Evolutionary conservation across 345 rosid genomes (phyloP).

Genomic region (Brassica nigra): DNA sequence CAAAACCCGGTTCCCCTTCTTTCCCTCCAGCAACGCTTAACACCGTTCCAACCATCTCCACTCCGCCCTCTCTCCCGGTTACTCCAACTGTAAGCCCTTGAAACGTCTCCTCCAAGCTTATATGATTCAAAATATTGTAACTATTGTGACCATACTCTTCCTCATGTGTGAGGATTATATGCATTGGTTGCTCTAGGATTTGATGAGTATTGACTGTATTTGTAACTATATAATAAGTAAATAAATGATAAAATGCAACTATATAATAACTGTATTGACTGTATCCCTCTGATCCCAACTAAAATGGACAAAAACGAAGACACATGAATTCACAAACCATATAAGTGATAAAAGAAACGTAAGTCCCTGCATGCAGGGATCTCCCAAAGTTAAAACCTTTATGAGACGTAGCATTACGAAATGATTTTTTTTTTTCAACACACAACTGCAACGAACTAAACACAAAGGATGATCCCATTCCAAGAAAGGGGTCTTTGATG

Average conservation of each 20-base stretch:
- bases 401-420: not conserved
- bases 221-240: not conserved
- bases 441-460: slow-evolving; percentile 23
- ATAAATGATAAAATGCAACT: not conserved
- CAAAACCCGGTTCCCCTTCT: not conserved
- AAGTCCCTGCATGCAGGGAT: not conserved
- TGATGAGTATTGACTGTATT: not conserved
- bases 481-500: not conserved
- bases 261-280: not conserved
- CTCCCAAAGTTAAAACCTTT: slow-evolving; percentile 4
- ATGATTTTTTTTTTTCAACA: slow-evolving; percentile 2
- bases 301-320: not conserved
- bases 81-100: not conserved
- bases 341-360: slow-evolving; percentile 4
- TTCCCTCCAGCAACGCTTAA: slow-evolving; percentile 3
- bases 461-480: slow-evolving; percentile 2
- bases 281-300: not conserved
- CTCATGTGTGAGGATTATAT: slow-evolving; percentile 8
- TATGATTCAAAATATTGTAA: not conserved
- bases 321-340: not conserved
- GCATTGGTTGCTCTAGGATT: not conserved
- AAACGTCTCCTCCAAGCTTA: not conserved
- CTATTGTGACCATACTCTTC: slow-evolving; percentile 2
- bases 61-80: not conserved
- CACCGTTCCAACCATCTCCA: slow-evolving; percentile 1